A percentile compares a stretch with the other conserved stretches of the same genome.
These are phyloP conservation scores for Alloteropsis semialata DNA, from an alignment of 176 grass and related monocot genomes.

Conservation along the genomic window DNA sequence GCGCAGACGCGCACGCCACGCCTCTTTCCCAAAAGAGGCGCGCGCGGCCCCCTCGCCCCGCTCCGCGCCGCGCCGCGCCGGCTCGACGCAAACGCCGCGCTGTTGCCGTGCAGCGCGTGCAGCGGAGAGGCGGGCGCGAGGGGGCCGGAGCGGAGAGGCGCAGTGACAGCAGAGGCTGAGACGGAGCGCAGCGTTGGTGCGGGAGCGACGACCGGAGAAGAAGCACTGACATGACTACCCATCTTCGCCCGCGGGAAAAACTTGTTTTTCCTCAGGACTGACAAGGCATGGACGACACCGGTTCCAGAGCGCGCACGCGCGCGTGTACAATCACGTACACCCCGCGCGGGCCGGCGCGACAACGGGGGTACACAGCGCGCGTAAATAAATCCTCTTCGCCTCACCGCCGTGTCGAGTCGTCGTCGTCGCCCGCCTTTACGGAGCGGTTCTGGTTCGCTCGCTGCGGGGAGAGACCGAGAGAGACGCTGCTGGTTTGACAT, in stretches of 20 bases:
- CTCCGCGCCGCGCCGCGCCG: too few relatives aligned
- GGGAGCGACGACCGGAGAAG: background rate
- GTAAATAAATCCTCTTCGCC: background rate
- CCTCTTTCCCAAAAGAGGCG: background rate
- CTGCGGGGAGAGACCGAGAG: too few relatives aligned
- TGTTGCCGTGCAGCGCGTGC: background rate
- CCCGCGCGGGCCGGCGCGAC: background rate
- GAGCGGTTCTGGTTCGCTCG: background rate
- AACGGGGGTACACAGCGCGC: background rate
- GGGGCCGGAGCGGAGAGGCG: background rate
- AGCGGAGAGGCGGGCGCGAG: background rate
- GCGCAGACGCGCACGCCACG: background rate
- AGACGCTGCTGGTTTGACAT: background rate
- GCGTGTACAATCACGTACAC: background rate
- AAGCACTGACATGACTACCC: background rate
- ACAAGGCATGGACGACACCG: background rate
- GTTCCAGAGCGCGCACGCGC: background rate
- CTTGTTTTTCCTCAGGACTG: background rate
- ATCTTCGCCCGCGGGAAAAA: background rate
- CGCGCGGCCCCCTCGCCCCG: background rate
- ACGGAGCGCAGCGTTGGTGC: background rate
- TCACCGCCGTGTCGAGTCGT: conserved; percentile 8
- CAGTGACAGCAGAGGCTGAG: background rate
- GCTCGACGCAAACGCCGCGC: background rate
- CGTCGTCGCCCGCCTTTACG: background rate